Evolutionary conservation across 176 grass and related monocot genomes (phyloP), one percentile per base, ranked within the genome.

Genomic region (Hyparrhenia diplandra): DNA sequence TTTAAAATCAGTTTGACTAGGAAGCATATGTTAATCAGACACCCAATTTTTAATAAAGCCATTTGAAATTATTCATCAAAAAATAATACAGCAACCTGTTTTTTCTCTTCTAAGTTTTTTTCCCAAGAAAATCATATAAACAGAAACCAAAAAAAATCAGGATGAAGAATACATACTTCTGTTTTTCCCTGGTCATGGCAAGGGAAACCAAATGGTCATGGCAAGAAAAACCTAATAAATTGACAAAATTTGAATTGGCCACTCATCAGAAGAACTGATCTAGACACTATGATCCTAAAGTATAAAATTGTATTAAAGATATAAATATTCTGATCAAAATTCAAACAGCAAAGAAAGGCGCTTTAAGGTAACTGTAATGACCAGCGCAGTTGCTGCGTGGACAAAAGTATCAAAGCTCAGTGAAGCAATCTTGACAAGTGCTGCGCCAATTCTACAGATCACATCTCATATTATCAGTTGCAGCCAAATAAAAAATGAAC

Each of bases 21-120:
- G n/a, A n/a, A n/a, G n/a, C n/a, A n/a, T n/a, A n/a, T n/a, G n/a
- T n/a, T n/a, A n/a, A n/a, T n/a, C n/a, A n/a, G n/a, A n/a, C n/a
- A n/a, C n/a, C n/a, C n/a, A n/a, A n/a, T n/a, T n/a, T n/a, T n/a
- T n/a, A n/a, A n/a, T n/a, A n/a, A n/a, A n/a, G n/a, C n/a, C n/a
- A n/a, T n/a, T n/a, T n/a, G n/a, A n/a, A n/a, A n/a, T n/a, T n/a
- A n/a, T n/a, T n/a, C n/a, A n/a, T n/a, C n/a, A n/a, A n/a, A n/a
- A n/a, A n/a, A n/a, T n/a, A n/a, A n/a, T n/a, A n/a, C n/a, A n/a
- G n/a, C n/a, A n/a, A n/a, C n/a, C n/a, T n/a, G n/a, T n/a, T n/a
- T n/a, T 75, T 78, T 8, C 66, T 87, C 63, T 23, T 78, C 34
- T 39, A n/a, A n/a, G 49, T 42, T n/a, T 55, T 54, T 55, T 23